phyloP scores from a whole-genome alignment of 306 rosid species.

The Vigna hirtella region DNA sequence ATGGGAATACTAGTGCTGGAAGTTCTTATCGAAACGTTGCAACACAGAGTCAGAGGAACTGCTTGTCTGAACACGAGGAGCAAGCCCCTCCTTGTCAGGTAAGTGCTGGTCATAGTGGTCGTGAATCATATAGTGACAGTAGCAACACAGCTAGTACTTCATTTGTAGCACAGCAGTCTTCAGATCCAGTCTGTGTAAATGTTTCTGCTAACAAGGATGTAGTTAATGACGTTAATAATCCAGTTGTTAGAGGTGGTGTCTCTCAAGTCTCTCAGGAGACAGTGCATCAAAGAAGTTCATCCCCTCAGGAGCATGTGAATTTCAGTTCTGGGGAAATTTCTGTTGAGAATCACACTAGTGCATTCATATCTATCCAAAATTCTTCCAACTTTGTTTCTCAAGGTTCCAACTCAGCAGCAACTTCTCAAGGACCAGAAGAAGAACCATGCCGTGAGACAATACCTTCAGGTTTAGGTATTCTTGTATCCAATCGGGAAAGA shows the following conservation, averaged over 20 bases:
- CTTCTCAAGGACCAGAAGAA: constrained; percentile 58
- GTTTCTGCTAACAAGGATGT: constrained; percentile 72
- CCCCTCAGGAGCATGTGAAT: constrained; percentile 57
- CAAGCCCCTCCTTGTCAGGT: constrained; percentile 76
- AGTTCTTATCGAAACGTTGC: constrained; percentile 59
- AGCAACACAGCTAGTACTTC: constrained; percentile 76
- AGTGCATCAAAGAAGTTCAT: constrained; percentile 58
- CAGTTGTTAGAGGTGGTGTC: constrained; percentile 56
- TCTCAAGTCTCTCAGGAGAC: constrained; percentile 58
- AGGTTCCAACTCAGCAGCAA: constrained; percentile 58
- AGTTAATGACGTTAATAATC: constrained; percentile 63
- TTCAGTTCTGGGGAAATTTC: constrained; percentile 52
- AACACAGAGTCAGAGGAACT: constrained; percentile 50
- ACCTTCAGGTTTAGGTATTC: constrained; percentile 79
- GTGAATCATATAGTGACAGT: constrained; percentile 71
- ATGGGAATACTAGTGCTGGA: constrained; percentile 49
- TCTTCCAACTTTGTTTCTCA: constrained; percentile 55
- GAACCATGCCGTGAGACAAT: constrained; percentile 62
- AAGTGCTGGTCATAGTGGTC: constrained; percentile 63
- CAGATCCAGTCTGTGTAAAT: constrained; percentile 73
- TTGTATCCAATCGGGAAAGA: constrained; percentile 77
- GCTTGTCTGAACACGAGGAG: constrained; percentile 76
- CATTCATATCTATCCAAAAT: constrained; percentile 43
- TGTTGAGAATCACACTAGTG: constrained; percentile 52
- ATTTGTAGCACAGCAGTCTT: constrained; percentile 70